Conservation (phyloP, 345 rosid species). For the Lepidium aucheri region DNA sequence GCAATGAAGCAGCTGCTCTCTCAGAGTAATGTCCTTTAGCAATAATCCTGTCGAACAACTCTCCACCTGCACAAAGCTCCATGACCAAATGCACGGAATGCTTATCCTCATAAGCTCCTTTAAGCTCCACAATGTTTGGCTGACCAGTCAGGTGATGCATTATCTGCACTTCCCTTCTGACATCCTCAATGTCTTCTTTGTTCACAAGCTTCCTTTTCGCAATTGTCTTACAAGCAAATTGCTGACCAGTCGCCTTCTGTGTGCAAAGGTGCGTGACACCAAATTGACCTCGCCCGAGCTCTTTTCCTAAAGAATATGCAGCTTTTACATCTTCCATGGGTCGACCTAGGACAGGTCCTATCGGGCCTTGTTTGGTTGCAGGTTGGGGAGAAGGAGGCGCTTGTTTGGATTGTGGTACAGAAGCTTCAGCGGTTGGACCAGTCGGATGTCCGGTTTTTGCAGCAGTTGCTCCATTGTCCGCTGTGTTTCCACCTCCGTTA, state of each 20-base stretch:
- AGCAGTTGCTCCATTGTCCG: constrained; percentile 9
- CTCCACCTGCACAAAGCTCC: constrained; percentile 79
- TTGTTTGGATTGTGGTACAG: constrained; percentile 19
- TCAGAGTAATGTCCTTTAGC: constrained; percentile 67
- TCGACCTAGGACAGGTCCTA: constrained; percentile 48
- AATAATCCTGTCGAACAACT: constrained; percentile 59
- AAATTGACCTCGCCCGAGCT: constrained; percentile 63
- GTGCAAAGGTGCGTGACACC: constrained; percentile 61
- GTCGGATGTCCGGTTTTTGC: constrained; percentile 7
- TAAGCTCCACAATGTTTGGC: constrained; percentile 59
- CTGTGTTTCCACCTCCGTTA: constrained; percentile 15
- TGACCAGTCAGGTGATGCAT: constrained; percentile 70
- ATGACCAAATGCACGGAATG: constrained; percentile 66
- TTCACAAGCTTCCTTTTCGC: constrained; percentile 57
- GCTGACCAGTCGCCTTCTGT: constrained; percentile 41
- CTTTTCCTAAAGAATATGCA: constrained; percentile 47
- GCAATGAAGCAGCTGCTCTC: constrained; percentile 51
- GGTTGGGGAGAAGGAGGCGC: constrained; percentile 30
- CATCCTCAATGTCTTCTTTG: constrained; percentile 62
- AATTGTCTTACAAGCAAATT: constrained; percentile 62
- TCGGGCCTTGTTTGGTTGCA: constrained; percentile 24
- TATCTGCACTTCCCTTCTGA: constrained; percentile 59
- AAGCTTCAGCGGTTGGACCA: constrained; percentile 17
- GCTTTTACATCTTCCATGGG: constrained; percentile 63
- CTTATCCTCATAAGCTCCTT: constrained; percentile 67